Base-by-base conservation (phyloP, 2,329 filamentous ascomycete species). In the Cercospora sp. region DNA sequence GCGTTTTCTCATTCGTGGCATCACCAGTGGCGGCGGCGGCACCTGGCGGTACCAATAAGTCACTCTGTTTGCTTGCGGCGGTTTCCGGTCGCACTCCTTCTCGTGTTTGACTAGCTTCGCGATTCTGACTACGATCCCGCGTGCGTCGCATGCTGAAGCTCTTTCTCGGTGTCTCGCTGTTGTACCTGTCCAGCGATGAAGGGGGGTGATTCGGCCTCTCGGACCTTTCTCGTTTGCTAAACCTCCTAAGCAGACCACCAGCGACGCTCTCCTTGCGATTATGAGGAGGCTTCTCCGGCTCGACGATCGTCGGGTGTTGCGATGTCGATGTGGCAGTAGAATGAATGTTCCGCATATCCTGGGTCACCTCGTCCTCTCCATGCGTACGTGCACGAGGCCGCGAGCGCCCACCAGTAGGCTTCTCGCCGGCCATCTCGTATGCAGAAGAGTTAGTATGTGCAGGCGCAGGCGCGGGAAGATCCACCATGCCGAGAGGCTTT, bases 371-470 rank as follows among this genome's bases (percentile, higher is more conserved):
- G 70, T 98, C 94, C 79, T 98, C 95, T 16, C 94, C 95, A 76
- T 98, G 94, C 0, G 95, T 98, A 72, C 95, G 87, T 39, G 95
- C 93, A 60, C 95, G 87, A 7, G 94, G 93, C 60, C 95, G 87
- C 36, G 92, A 90, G 68, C 94, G 86, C 55, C 92, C 92, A 53
- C 93, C 92, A 0, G 92, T 95, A 10, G 92, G 90, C 76, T 90
- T 94, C 80, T 97, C 93, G 18, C 94, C 94, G 0, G 92, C 89
- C 86, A 97, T 90, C 78, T 97, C 94, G 76, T 95, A 96, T 1
- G 91, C 83, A 2, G 89, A 87, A 26, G 91, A 85, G 75, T 98
- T 98, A 16, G 94, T 98, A 79, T 97, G 90, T 9, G 94, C 95
- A 66, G 91, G 91, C 74, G 92, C 91, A 3, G 95, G 95, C 16